A percentile compares a stretch with the other conserved stretches of the same genome.
Evolutionary conservation across 352 stramenopile species (phyloP).

Genomic region (Phytophthora capsici): DNA sequence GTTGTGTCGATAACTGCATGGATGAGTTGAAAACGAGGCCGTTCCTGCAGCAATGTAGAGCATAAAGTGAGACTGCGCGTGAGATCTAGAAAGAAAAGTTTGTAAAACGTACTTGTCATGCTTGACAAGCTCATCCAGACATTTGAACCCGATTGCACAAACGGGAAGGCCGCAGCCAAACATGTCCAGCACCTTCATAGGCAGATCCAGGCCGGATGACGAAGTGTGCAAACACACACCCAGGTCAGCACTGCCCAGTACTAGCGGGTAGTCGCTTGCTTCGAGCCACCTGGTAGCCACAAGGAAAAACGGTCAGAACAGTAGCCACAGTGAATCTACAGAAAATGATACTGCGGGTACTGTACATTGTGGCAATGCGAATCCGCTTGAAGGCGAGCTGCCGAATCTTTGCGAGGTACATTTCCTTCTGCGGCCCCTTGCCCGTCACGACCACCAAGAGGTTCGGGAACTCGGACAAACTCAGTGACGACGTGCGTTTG

Average conservation of each 20-base stretch:
- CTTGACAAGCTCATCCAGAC: constrained; percentile 96
- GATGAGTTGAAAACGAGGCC: constrained; percentile 76
- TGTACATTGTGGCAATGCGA: constrained; percentile 87
- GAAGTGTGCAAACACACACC: constrained; percentile 99
- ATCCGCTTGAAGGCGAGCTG: constrained; percentile 81
- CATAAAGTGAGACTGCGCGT: background rate
- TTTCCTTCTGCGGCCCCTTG: constrained; percentile 95
- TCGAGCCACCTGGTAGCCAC: constrained; percentile 92
- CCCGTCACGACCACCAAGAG: constrained; percentile 97
- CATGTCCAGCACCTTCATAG: constrained; percentile 99
- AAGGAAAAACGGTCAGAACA: background rate
- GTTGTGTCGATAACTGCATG: constrained; percentile 58
- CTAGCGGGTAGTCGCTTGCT: constrained; percentile 95
- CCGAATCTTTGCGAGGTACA: constrained; percentile 88
- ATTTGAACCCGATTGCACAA: constrained; percentile 95
- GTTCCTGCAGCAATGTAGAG: constrained; percentile 49
- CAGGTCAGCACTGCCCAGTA: constrained; percentile 95
- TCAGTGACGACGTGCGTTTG: constrained; percentile 46
- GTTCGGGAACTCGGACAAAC: constrained; percentile 66
- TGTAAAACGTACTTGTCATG: constrained; percentile 88
- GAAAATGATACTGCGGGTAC: background rate
- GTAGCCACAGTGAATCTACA: background rate
- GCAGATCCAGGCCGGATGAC: constrained; percentile 97
- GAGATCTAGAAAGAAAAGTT: background rate
- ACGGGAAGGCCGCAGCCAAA: constrained; percentile 98